Percentiles rank a stretch among this genome's conserved stretches.
Conservation (phyloP, 768 basidiomycete species). For the Sarcodon sp. region DNA sequence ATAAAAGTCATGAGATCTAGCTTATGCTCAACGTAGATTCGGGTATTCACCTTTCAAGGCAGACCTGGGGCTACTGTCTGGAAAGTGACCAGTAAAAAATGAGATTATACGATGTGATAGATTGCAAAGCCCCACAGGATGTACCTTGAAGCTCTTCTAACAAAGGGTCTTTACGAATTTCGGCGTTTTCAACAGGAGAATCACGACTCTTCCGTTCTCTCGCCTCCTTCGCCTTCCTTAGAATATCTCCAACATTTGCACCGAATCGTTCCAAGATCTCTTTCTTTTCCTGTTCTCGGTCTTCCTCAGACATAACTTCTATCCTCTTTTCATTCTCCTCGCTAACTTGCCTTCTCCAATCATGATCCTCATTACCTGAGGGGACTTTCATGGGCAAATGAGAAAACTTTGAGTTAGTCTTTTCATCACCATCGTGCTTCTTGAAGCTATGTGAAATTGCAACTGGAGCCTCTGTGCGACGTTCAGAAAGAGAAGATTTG, state of each 20-base stretch:
- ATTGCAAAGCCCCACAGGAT: not conserved
- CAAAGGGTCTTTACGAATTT: not conserved
- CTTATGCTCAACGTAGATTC: not conserved
- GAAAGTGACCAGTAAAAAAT: not conserved
- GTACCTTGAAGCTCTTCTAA: not conserved
- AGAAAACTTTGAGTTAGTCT: too few species aligned
- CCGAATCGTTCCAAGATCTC: constrained; percentile 70
- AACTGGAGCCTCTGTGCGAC: constrained; percentile 8
- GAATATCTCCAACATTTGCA: constrained; percentile 42
- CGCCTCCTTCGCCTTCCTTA: constrained; percentile 40
- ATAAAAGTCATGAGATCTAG: not conserved
- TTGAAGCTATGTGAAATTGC: constrained; percentile 5
- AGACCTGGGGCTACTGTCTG: not conserved
- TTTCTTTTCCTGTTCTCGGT: constrained; percentile 49
- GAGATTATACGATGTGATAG: not conserved
- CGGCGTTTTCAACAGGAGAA: not conserved
- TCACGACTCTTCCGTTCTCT: constrained; percentile 21
- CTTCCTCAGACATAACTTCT: constrained; percentile 55
- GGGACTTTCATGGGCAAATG: not conserved
- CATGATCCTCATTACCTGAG: constrained; percentile 3
- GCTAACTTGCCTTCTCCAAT: constrained; percentile 46
- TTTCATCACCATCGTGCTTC: too few species aligned
- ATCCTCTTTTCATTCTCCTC: constrained; percentile 55
- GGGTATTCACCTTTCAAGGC: not conserved
- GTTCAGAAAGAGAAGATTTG: constrained; percentile 4